Evolutionary conservation across 2,329 filamentous ascomycete genomes (phyloP).

Genomic region (Ophiosphaerella herpotricha): DNA sequence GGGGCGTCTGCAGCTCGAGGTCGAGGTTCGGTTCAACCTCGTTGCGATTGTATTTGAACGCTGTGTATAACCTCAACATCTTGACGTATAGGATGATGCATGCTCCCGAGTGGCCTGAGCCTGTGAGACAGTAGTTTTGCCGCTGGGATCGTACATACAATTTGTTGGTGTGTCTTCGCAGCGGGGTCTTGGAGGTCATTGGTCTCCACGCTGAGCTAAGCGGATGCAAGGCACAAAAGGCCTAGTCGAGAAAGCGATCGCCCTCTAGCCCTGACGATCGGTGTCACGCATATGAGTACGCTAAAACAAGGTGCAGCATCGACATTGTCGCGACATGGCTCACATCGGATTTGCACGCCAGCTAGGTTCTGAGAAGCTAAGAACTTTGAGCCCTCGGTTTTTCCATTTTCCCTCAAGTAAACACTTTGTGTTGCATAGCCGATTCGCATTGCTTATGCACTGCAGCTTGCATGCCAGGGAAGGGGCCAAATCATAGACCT

Average conservation of each 20-base stretch:
- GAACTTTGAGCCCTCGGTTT: neutral
- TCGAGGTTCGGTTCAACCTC: neutral
- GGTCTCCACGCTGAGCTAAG: conserved; percentile 2
- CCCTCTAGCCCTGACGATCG: conserved; percentile 11
- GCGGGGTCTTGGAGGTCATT: conserved; percentile 4
- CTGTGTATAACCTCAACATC: neutral
- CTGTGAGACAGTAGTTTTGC: neutral
- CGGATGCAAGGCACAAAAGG: conserved; percentile 10
- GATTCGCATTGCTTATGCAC: neutral
- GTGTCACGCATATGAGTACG: conserved; percentile 12
- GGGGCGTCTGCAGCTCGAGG: neutral
- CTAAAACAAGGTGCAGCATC: conserved; percentile 16
- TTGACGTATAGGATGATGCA: too few species aligned
- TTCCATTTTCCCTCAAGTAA: neutral
- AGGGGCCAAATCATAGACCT: conserved; percentile 1
- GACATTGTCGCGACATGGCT: conserved; percentile 4
- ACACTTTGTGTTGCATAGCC: neutral
- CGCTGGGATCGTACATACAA: neutral
- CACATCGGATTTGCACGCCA: neutral
- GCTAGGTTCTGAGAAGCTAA: neutral
- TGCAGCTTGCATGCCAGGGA: neutral
- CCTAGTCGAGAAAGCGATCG: conserved; percentile 6
- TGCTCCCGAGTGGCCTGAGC: too few species aligned
- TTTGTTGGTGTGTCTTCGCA: neutral
- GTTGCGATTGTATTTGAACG: neutral